Conservation (phyloP, 1,139 yeast species). For the Magnusiomyces clavatus region DNA sequence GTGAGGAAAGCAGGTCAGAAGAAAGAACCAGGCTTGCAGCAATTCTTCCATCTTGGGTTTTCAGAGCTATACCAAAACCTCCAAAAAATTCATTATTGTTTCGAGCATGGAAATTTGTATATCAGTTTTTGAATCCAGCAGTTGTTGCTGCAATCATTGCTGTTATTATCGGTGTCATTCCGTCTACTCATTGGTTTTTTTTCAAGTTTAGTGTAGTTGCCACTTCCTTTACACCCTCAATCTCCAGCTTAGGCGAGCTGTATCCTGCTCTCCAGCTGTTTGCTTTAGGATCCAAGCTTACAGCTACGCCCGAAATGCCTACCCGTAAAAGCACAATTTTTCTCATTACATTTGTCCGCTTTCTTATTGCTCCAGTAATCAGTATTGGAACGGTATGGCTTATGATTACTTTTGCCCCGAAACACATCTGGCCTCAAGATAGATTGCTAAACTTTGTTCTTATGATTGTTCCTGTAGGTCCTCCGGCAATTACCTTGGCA, state of each 20-base stretch:
- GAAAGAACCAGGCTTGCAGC: too few relatives aligned
- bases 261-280: conserved; percentile 21
- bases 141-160: conserved; percentile 19
- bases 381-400: conserved; percentile 14
- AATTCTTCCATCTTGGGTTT: too few relatives aligned
- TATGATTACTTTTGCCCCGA: conserved; percentile 11
- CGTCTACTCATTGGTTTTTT: conserved; percentile 18
- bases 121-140: conserved; percentile 19
- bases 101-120: conserved; percentile 4
- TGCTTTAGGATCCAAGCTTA: conserved; percentile 19
- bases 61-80: too few relatives aligned
- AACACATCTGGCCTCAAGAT: conserved; percentile 18
- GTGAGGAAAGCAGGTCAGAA: too few relatives aligned
- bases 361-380: conserved; percentile 15
- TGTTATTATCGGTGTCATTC: conserved; percentile 18
- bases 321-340: conserved; percentile 14
- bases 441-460: conserved; percentile 19
- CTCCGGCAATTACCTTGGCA: conserved; percentile 22
- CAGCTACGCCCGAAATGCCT: conserved; percentile 16
- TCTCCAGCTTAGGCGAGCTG: conserved; percentile 18
- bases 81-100: too few relatives aligned
- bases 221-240: conserved; percentile 18
- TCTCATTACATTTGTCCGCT: conserved; percentile 14
- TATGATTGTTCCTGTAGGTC: conserved; percentile 21
- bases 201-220: conserved; percentile 15